A percentile compares a stretch with the other conserved stretches of the same genome.
phyloP scores from a whole-genome alignment of 768 basidiomycete species.

The Mycena amicta region DNA sequence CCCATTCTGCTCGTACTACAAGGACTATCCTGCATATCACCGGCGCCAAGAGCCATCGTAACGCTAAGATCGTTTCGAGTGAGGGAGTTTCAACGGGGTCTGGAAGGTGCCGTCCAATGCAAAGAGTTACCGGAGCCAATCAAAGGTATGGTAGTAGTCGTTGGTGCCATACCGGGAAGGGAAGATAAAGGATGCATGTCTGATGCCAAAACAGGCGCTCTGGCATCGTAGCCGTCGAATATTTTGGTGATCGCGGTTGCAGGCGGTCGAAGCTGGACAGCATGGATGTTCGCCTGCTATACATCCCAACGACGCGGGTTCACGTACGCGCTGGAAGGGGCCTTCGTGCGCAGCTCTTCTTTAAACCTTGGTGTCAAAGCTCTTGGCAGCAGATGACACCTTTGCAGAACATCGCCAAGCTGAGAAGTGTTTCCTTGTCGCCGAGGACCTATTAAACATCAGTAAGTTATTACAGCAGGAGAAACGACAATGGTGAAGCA shows the following conservation, averaged over 20 bases:
- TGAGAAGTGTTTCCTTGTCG: slow-evolving; percentile 77
- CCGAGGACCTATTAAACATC: slow-evolving; percentile 56
- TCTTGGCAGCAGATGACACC: slow-evolving; percentile 98
- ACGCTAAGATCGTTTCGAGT: slow-evolving; percentile 58
- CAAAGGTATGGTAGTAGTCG: slow-evolving; percentile 55
- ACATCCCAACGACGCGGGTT: too few relatives aligned
- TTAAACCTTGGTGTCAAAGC: too few relatives aligned
- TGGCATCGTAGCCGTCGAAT: slow-evolving; percentile 36
- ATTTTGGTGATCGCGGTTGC: slow-evolving; percentile 41
- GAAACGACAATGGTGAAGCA: not conserved
- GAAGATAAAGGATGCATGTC: slow-evolving; percentile 49
- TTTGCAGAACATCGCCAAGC: slow-evolving; percentile 85
- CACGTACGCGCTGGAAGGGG: too few relatives aligned
- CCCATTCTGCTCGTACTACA: slow-evolving; percentile 80
- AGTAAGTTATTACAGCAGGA: not conserved
- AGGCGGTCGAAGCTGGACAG: slow-evolving; percentile 39
- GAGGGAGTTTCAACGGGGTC: slow-evolving; percentile 45
- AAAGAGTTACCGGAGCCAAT: slow-evolving; percentile 39
- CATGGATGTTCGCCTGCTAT: slow-evolving; percentile 43
- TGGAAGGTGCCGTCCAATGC: slow-evolving; percentile 32
- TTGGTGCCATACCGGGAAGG: slow-evolving; percentile 56
- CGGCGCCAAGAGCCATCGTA: slow-evolving; percentile 64
- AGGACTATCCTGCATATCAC: slow-evolving; percentile 64
- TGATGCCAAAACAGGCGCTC: slow-evolving; percentile 42
- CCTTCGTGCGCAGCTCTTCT: too few relatives aligned